phyloP scores from a whole-genome alignment of 495 filamentous ascomycete genomes.

The Trichoderma virens region DNA sequence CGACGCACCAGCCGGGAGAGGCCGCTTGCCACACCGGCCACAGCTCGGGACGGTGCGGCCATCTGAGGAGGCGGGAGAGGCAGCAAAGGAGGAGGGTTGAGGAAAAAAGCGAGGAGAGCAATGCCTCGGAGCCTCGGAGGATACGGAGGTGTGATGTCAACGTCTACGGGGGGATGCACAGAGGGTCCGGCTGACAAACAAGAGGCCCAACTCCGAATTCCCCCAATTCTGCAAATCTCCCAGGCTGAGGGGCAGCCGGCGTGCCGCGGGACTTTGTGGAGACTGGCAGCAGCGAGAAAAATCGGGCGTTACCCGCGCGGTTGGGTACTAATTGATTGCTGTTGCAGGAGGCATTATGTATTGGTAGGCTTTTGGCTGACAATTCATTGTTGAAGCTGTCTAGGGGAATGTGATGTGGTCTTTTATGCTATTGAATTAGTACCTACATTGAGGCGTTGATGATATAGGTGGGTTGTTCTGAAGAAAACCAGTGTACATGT shows the following conservation, averaged over 20 bases:
- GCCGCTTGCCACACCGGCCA: neutral
- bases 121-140: neutral
- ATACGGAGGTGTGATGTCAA: neutral
- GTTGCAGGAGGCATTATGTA: neutral
- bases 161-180: no score
- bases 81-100: neutral
- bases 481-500: no score
- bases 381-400: neutral
- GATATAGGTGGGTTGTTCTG: no score
- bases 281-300: neutral
- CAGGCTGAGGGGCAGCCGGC: neutral
- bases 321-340: neutral
- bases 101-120: no score
- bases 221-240: neutral
- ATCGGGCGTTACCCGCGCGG: neutral
- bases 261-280: neutral
- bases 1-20: neutral
- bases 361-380: neutral
- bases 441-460: no score
- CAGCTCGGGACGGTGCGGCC: constrained; percentile 6
- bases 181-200: neutral
- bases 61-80: neutral
- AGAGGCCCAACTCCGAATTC: neutral
- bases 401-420: neutral
- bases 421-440: no score